These are phyloP conservation scores for Fraxinus nigra DNA, from an alignment of 305 asterid genomes.

Conservation along the genomic window DNA sequence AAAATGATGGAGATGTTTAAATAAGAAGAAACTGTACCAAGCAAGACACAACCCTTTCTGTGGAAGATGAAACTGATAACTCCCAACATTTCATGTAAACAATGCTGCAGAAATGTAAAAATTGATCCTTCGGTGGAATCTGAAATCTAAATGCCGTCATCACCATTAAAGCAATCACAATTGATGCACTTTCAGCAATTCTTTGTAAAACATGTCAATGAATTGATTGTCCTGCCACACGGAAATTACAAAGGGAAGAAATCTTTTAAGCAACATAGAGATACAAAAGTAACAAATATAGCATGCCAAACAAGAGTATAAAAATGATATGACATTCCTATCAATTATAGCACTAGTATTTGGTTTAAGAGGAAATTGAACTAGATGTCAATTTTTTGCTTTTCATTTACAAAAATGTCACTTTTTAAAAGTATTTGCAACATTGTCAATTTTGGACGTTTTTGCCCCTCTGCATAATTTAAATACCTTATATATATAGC, in stretches of 20 bases:
- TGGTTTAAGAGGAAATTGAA: neutral
- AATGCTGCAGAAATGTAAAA: neutral
- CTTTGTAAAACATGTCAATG: neutral
- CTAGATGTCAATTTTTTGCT: too few species aligned
- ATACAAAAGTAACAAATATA: neutral
- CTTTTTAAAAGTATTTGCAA: too few species aligned
- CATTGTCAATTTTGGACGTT: too few species aligned
- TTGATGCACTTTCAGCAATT: neutral
- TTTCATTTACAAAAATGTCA: too few species aligned
- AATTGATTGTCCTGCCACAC: constrained; percentile 2
- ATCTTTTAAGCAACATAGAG: neutral
- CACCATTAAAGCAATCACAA: neutral
- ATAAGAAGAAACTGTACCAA: neutral
- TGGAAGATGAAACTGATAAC: neutral
- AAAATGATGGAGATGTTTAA: neutral
- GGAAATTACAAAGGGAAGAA: neutral
- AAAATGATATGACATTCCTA: neutral
- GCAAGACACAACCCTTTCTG: neutral
- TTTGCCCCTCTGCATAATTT: too few species aligned
- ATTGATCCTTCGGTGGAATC: neutral
- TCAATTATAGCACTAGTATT: neutral
- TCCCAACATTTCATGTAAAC: neutral
- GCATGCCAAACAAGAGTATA: neutral
- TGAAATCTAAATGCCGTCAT: neutral
- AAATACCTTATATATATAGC: too few species aligned